Conservation (phyloP, 2,329 filamentous ascomycete species). For the Decorospora gaudefroyi region DNA sequence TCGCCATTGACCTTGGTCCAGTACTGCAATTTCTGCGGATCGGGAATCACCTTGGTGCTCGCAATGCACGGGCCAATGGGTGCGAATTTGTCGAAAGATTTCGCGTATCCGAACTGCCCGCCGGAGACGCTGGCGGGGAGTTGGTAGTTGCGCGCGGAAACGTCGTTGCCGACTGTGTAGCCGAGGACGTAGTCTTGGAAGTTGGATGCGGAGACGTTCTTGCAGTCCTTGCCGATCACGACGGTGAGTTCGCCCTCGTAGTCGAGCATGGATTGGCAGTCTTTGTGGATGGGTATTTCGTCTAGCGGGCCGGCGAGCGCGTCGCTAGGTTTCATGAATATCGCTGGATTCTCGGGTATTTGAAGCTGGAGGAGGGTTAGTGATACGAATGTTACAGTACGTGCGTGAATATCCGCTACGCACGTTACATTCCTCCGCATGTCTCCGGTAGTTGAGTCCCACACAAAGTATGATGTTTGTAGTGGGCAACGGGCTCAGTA, state of each 20-base stretch:
- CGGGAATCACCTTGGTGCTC: constrained; percentile 34
- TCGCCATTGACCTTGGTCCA: constrained; percentile 53
- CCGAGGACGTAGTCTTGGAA: constrained; percentile 65
- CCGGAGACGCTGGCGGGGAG: constrained; percentile 39
- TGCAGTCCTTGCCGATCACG: constrained; percentile 40
- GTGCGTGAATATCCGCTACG: constrained; percentile 1
- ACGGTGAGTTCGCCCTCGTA: constrained; percentile 49
- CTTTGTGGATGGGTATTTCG: constrained; percentile 35
- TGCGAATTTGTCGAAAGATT: constrained; percentile 53
- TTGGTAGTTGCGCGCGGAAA: constrained; percentile 63
- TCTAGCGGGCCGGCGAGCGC: constrained; percentile 43
- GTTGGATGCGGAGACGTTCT: constrained; percentile 55
- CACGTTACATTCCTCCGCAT: constrained; percentile 43
- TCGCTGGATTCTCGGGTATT: constrained; percentile 40
- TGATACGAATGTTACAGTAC: background rate
- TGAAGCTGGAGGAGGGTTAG: constrained; percentile 20
- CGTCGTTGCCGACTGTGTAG: constrained; percentile 67
- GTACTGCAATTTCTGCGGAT: constrained; percentile 43
- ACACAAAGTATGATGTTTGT: constrained; percentile 44
- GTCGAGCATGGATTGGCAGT: constrained; percentile 42
- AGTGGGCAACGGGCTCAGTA: constrained; percentile 36
- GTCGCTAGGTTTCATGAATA: constrained; percentile 46
- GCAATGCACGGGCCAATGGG: constrained; percentile 53
- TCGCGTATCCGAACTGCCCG: constrained; percentile 50
- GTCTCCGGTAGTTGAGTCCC: constrained; percentile 44